phyloP scores from a whole-genome alignment of 2,329 filamentous ascomycete species.

The Ceratocystiopsis brevicomis region DNA sequence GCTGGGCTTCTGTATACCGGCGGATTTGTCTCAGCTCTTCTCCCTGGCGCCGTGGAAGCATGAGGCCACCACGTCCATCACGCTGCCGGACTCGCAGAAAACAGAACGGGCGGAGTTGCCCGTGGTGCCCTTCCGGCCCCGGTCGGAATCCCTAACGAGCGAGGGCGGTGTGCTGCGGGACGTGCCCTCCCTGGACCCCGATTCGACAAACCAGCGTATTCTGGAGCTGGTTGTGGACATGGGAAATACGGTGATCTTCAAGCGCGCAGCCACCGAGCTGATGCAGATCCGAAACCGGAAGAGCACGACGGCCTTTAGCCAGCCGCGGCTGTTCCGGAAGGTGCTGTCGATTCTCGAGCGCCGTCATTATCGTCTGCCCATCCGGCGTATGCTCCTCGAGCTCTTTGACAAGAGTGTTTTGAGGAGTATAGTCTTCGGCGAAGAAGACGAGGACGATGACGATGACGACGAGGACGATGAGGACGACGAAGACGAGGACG shows the following conservation, averaged over 20 bases:
- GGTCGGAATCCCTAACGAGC: conserved; percentile 13
- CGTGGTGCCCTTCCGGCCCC: conserved; percentile 21
- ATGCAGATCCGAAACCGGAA: conserved; percentile 60
- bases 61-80: conserved; percentile 27
- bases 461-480: conserved; percentile 25
- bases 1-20: conserved; percentile 72
- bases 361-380: conserved; percentile 73
- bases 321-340: conserved; percentile 62
- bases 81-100: conserved; percentile 30
- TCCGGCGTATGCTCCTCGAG: conserved; percentile 80
- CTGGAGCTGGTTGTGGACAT: conserved; percentile 72
- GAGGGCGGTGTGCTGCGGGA: conserved; percentile 7
- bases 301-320: conserved; percentile 55
- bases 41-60: conserved; percentile 45
- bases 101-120: conserved; percentile 29
- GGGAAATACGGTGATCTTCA: conserved; percentile 83
- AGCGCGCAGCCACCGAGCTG: conserved; percentile 67
- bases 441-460: conserved; percentile 36
- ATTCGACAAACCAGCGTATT: conserved; percentile 50
- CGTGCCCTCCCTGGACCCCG: conserved; percentile 20
- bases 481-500: conserved; percentile 14
- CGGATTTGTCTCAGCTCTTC: conserved; percentile 60
- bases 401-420: conserved; percentile 85
- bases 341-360: conserved; percentile 70
- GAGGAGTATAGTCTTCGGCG: conserved; percentile 64